Evolutionary conservation across 495 filamentous ascomycete genomes (phyloP), one percentile per base, ranked within the genome.

Genomic region (Penicillium arizonense): DNA sequence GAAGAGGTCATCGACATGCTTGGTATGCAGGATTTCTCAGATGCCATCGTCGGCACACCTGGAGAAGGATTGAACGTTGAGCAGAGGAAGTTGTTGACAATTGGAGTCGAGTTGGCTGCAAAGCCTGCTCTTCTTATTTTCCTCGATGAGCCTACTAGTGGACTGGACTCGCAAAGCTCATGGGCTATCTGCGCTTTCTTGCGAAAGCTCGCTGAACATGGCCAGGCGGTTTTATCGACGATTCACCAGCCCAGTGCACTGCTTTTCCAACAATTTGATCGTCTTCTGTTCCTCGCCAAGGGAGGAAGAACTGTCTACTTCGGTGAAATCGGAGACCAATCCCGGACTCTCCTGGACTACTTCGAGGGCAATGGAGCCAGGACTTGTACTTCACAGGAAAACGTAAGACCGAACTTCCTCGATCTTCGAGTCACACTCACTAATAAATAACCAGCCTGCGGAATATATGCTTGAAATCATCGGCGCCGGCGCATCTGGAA

Each of bases 181-280:
- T 96, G 87, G 88, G 83, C 89, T 16, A 94, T 96, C 56, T 78
- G 88, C 45, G 74, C 83, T 44, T 82, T 96, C 38, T 74, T 96
- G n/a, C 82, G 90, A 58, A 95, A 93, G 65, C 78, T 96, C 28
- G 90, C 91, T 40, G 87, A 90, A 69, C 86, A 82, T 59, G 91
- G 91, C 23, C 91, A 95, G 64, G 90, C 91, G 26, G 87, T 96
- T 61, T 82, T 96, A 5, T 92, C 89, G 61, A 96, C 91, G 3
- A 96, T 98, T 57, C 93, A 98, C 70, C 93, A 98, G 63, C 91
- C 91, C 1, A 91, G 87, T 1, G 90, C 91, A 36, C 84, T 95
- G 65, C 78, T 98, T 24, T 96, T 98, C 71, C 87, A 96, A 61
- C 83, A 91, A 47, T 98, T 98, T 63, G 93, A 98, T 67, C 84